These are phyloP conservation scores for Paragyromitra xinjiangensis DNA, from an alignment of 495 filamentous ascomycete species.

Conservation along the genomic window DNA sequence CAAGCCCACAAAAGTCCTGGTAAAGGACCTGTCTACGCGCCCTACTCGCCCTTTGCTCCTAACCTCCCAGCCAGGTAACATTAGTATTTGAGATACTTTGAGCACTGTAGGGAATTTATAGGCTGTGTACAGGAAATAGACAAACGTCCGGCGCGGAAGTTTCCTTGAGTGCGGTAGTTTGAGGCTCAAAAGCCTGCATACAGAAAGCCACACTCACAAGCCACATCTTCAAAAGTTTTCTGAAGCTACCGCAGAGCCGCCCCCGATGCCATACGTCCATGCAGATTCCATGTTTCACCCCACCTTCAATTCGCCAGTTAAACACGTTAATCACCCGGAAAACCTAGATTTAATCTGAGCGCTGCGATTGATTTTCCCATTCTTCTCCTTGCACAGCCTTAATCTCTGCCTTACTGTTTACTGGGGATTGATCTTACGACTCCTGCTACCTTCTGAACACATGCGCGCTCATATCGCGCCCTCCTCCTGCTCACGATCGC, in stretches of 20 bases:
- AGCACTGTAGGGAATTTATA: not conserved
- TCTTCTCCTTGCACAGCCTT: not conserved
- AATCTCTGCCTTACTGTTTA: not conserved
- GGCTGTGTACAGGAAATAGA: not conserved
- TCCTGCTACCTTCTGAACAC: slow-evolving; percentile 28
- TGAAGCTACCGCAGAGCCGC: slow-evolving; percentile 47
- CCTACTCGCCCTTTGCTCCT: not conserved
- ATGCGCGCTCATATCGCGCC: slow-evolving; percentile 51
- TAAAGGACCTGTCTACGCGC: too few relatives aligned
- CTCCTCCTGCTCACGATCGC: slow-evolving; percentile 38
- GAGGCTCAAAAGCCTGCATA: slow-evolving; percentile 8
- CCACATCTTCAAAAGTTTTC: slow-evolving; percentile 52
- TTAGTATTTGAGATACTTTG: not conserved
- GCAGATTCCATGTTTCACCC: slow-evolving; percentile 14
- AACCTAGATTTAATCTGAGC: not conserved
- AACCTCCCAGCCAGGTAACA: not conserved
- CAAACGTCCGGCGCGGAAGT: not conserved
- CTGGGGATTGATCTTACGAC: not conserved
- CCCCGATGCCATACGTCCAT: slow-evolving; percentile 23
- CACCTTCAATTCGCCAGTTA: slow-evolving; percentile 30
- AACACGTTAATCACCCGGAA: slow-evolving; percentile 22
- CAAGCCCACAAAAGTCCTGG: too few relatives aligned
- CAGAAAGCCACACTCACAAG: slow-evolving; percentile 39
- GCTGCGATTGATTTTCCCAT: not conserved
- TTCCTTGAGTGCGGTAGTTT: not conserved